Percentiles rank a stretch among this genome's conserved stretches.
Conservation (phyloP, 2,329 filamentous ascomycete genomes). For the Botryotinia calthae region DNA sequence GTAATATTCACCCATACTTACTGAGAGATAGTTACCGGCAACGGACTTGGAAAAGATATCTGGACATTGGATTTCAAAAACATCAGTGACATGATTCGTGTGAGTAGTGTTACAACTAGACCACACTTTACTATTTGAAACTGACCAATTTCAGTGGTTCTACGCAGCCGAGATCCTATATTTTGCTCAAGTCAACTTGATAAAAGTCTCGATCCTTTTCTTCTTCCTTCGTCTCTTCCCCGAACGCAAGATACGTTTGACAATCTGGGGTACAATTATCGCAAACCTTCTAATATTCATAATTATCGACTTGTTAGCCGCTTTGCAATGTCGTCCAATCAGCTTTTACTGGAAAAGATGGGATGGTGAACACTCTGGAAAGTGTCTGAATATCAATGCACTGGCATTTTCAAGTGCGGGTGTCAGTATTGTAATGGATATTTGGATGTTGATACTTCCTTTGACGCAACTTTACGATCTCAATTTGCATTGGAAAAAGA, state of each 20-base stretch:
- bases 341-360: slow-evolving; percentile 53
- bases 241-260: slow-evolving; percentile 12
- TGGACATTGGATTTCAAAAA: slow-evolving; percentile 24
- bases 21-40: slow-evolving; percentile 17
- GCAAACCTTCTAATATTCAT: slow-evolving; percentile 19
- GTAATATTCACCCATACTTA: not conserved
- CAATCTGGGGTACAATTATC: slow-evolving; percentile 19
- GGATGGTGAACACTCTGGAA: slow-evolving; percentile 47
- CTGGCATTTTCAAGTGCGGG: slow-evolving; percentile 51
- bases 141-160: slow-evolving; percentile 23
- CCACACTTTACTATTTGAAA: not conserved
- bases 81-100: slow-evolving; percentile 24
- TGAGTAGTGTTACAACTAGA: slow-evolving; percentile 13
- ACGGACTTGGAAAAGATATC: slow-evolving; percentile 27
- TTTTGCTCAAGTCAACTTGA: slow-evolving; percentile 22
- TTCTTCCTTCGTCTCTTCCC: slow-evolving; percentile 30
- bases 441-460: slow-evolving; percentile 52
- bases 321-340: slow-evolving; percentile 50
- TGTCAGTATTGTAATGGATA: slow-evolving; percentile 52
- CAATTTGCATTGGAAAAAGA: slow-evolving; percentile 47
- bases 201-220: slow-evolving; percentile 25
- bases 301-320: slow-evolving; percentile 23
- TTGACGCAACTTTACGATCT: slow-evolving; percentile 46
- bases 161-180: slow-evolving; percentile 27
- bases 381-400: slow-evolving; percentile 50